Evolutionary conservation across 2,329 filamentous ascomycete species (phyloP), one percentile per base, ranked within the genome.

Genomic region (Balansia obtecta): DNA sequence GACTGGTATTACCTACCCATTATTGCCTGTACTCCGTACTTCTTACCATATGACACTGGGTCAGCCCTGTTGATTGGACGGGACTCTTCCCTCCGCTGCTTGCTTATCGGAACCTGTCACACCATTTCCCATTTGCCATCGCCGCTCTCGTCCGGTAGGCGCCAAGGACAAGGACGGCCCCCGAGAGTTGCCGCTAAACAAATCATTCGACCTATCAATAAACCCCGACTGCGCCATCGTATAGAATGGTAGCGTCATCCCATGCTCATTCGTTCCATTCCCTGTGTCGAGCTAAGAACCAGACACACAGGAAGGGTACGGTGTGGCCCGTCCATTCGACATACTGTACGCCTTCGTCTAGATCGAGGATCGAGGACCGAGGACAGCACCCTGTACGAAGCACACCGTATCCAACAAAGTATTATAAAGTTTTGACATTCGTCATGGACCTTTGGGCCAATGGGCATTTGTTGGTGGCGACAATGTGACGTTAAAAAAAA

Each of bases 231-330:
- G 8, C 49, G 47, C 51, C 48, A 54, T 52, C 37, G 27, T 45
- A 54, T 49, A 51, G 51, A 51, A 51, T 48, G 52, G 53, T 50
- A 54, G 53, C 53, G 53, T 51, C 53, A 49, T 54, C 45, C 42
- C 50, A 37, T 15, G 47, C 50, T 52, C 50, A 42, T 44, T 50
- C 22, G 18, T 18, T 9, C 47, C 46, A 11, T 34, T 34, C 33
- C 33, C 33, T 3, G 33, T 34, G 42, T 44, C 9, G 27, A 45
- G 27, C 43, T 33, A 4, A 16, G 20, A 4, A 22, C 20, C 2
- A 22, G 20, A 22, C 20, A 22, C 2, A 22, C 34, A 15, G 34
- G n/a, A 22, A 40, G 30, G 9, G 22, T 32, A 22, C 38, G n/a
- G 20, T 37, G 6, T 34, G 27, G 27, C 8, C 4, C 27, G 27